phyloP scores from a whole-genome alignment of 2,329 filamentous ascomycete species.

The Diaporthe nobilis region DNA sequence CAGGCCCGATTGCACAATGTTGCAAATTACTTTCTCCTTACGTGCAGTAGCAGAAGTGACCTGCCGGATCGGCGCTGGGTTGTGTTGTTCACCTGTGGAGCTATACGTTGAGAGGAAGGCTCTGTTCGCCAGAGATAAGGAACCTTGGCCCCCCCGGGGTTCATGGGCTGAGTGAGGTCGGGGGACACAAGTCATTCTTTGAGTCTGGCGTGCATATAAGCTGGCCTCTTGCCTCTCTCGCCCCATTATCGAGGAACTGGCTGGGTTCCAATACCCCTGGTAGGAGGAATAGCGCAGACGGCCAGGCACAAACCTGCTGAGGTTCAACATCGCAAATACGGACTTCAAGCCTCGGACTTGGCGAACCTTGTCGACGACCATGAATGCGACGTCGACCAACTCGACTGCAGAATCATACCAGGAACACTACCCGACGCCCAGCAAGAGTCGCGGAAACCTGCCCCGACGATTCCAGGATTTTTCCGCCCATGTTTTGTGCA shows the following conservation, averaged over 20 bases:
- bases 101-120: conserved; percentile 28
- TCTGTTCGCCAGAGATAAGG: conserved; percentile 37
- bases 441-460: neutral
- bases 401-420: neutral
- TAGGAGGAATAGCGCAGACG: neutral
- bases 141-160: conserved; percentile 16
- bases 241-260: neutral
- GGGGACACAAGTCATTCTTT: conserved; percentile 11
- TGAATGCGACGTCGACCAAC: neutral
- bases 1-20: conserved; percentile 8
- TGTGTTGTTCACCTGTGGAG: conserved; percentile 31
- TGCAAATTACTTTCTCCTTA: neutral
- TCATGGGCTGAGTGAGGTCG: conserved; percentile 9
- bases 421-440: conserved; percentile 2
- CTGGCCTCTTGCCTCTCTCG: neutral
- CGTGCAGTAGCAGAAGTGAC: conserved; percentile 13
- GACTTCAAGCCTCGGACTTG: conserved; percentile 6
- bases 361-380: conserved; percentile 22
- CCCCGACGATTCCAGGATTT: neutral
- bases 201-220: conserved; percentile 30
- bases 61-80: conserved; percentile 38
- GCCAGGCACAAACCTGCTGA: conserved; percentile 11
- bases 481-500: neutral
- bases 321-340: conserved; percentile 13
- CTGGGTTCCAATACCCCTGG: neutral